These are phyloP conservation scores for Cnidoscolus chayamansa DNA, from an alignment of 441 rosid species.

Conservation along the genomic window DNA sequence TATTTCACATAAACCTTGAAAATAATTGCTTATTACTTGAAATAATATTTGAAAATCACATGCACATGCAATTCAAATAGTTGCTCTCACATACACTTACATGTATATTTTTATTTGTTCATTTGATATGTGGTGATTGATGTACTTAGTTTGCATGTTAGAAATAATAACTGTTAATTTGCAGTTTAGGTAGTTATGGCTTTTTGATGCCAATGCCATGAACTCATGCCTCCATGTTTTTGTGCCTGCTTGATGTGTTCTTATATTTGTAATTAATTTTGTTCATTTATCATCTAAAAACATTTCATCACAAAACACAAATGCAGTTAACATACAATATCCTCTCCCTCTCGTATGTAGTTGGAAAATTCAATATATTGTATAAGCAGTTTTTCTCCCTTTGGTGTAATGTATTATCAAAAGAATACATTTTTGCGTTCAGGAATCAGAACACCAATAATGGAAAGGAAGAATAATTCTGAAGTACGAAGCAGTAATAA, in stretches of 20 bases:
- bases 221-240: constrained; percentile 2
- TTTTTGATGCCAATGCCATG: neutral
- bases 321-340: neutral
- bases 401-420: neutral
- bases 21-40: constrained; percentile 5
- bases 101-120: neutral
- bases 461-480: neutral
- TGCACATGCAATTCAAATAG: too few relatives aligned
- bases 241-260: constrained; percentile 10
- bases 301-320: neutral
- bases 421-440: neutral
- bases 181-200: neutral
- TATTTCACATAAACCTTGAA: constrained; percentile 8
- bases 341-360: neutral
- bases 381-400: neutral
- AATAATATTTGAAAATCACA: constrained; percentile 1
- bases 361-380: neutral
- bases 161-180: constrained; percentile 3
- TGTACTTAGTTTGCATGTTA: neutral
- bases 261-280: neutral
- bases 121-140: neutral
- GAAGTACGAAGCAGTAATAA: neutral
- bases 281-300: too few relatives aligned
- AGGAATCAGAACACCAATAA: neutral
- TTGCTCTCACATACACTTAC: neutral